A percentile compares a stretch with the other conserved stretches of the same genome.
Conservation (phyloP, 1,284 basidiomycete genomes). For the Cutaneotrichosporon dermatis region DNA sequence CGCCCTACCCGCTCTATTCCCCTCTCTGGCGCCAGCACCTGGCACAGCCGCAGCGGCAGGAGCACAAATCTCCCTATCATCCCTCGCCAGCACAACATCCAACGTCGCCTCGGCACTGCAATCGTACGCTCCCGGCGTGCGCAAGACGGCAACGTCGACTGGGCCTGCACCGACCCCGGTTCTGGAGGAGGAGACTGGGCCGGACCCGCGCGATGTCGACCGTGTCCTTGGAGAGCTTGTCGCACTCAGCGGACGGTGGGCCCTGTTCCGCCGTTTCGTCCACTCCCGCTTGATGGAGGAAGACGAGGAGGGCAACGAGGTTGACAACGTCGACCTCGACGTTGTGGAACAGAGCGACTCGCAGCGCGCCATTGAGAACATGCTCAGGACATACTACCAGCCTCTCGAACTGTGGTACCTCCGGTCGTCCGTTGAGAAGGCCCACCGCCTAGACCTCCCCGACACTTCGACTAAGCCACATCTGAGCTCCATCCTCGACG, state of each 20-base stretch:
- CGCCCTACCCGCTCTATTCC: conserved; percentile 36
- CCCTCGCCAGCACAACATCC: conserved; percentile 42
- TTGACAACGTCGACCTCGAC: conserved; percentile 30
- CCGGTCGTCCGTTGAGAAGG: conserved; percentile 79
- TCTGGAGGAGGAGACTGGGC: conserved; percentile 56
- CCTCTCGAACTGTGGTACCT: conserved; percentile 92
- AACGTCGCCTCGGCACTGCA: conserved; percentile 50
- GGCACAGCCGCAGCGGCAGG: not conserved
- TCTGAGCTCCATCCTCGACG: conserved; percentile 67
- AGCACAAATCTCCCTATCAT: conserved; percentile 32
- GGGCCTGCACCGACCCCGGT: conserved; percentile 26
- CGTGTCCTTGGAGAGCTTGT: conserved; percentile 78
- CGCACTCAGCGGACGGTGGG: conserved; percentile 86
- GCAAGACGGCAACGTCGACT: conserved; percentile 43
- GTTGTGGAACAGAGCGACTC: conserved; percentile 50
- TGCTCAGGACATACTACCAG: conserved; percentile 71
- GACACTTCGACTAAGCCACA: conserved; percentile 60
- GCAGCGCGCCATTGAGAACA: conserved; percentile 61
- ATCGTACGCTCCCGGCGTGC: conserved; percentile 33
- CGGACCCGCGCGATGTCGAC: conserved; percentile 87
- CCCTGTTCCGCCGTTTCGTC: conserved; percentile 82
- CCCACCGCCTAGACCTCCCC: conserved; percentile 59
- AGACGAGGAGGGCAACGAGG: conserved; percentile 31
- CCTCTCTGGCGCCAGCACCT: conserved; percentile 21
- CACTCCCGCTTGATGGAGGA: conserved; percentile 54